Evolutionary conservation across 1,139 yeast species (phyloP), one percentile per base, ranked within the genome.

Genomic region (Debaryomyces sp.): DNA sequence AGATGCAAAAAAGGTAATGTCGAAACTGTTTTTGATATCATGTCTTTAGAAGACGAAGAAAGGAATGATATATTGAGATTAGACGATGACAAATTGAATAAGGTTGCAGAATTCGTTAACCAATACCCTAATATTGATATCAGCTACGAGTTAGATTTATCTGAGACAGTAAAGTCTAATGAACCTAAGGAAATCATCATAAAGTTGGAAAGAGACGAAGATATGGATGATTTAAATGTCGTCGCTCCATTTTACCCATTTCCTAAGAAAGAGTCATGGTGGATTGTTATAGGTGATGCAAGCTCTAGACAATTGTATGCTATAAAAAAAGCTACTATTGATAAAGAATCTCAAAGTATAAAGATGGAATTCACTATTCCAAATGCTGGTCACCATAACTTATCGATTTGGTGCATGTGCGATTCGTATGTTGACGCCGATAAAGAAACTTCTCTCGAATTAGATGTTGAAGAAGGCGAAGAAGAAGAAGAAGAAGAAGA

Each of bases 381-480:
- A 0, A 74, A 68, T 3, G 65, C 78, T 4, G 97, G 97, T 0
- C 64, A 69, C 6, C 87, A 84, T 49, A 65, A 76, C 10, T 67
- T 91, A 36, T 81, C 85, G 0, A 70, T 90, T 2, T 92, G 96
- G 96, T 85, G 94, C 60, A 80, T 92, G 67, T 88, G 97, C 67
- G 98, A 92, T 61, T 86, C 96, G 0, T 94, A 92, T 61, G 59
- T 89, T 27, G 98, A 91, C 62, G 96, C 91, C 2, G 99, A 94
- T 63, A 89, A 89, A 63, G 97, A 92, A 67, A 77, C 83, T 22
- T 65, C 66, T 27, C 71, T 89, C 46, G 78, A 74, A 22, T 63
- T 84, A 8, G 71, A 74, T 10, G 85, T 79, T 17, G 62, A 43
- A 34, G 54, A 45, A 34, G 45, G 39, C 32, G 45, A 45, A 23